Base-by-base conservation (phyloP, 331 rosid genomes). In the Rhamnella rubrinervis region DNA sequence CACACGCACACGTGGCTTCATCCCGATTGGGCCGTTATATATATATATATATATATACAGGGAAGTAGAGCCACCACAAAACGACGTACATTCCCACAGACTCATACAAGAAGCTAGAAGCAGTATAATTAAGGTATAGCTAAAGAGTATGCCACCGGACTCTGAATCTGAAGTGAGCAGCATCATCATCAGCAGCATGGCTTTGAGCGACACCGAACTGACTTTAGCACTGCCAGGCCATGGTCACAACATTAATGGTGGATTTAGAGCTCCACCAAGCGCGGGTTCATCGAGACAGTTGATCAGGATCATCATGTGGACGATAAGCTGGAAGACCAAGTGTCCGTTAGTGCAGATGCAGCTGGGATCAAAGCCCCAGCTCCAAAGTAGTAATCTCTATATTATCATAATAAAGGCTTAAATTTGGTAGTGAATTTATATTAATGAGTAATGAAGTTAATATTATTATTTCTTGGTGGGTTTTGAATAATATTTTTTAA, bases 181-280 rank as follows among this genome's bases (percentile, higher is more conserved):
- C 8, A 40, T 40, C 46, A 40, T 10, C 46, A 40, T 10, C 49
- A 44, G 3, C 13, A 55, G 21, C 57, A 38, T 44, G 64, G 50
- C 31, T 49, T 79, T 69, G 39, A 65, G 23, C 70, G 83, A 74
- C 6, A 79, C 83, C 6, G 77, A 74, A 40, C 80, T 79, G 21
- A 79, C 83, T 23, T 26, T 79, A 35, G 70, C 70, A 55, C 41
- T 60, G 12, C 83, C 80, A 2, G 80, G 83, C 12, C 70, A 53
- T 4, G 31, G 14, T 44, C 14, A 4, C 20, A 40, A 21, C 10
- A 25, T 38, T 4, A 13, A 47, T 14, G 28, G 7, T 49, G 18
- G 52, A 25, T 35, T 31, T 2, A 26, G 62, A 5, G 26, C 50
- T 60, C 61, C 20, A 19, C 15, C 37, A 79, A 79, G 59, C 69